Evolutionary conservation across 129 eudicot genomes (phyloP).

Genomic region (Smallanthus sonchifolius): DNA sequence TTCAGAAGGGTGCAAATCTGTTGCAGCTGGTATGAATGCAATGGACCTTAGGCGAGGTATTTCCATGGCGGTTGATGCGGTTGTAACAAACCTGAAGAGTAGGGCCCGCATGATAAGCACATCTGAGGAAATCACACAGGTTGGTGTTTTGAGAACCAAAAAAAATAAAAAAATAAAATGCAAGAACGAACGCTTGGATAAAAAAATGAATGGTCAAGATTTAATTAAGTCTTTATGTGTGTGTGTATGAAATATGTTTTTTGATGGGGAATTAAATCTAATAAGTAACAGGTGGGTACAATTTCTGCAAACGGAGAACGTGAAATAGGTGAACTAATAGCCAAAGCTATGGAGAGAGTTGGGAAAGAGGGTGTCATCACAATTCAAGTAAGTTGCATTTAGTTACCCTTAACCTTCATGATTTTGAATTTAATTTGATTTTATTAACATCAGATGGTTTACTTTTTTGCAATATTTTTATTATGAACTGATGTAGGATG

Average conservation of each 20-base stretch:
- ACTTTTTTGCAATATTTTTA: not conserved
- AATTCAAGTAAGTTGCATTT: constrained; percentile 52
- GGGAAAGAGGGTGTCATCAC: constrained; percentile 97
- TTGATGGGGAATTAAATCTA: not conserved
- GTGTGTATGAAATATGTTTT: not conserved
- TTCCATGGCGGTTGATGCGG: constrained; percentile 79
- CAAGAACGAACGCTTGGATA: no score
- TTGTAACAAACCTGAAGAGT: constrained; percentile 66
- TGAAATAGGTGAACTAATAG: constrained; percentile 88
- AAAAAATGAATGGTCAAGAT: no score
- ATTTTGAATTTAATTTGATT: not conserved
- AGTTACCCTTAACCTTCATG: not conserved
- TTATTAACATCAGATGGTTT: not conserved
- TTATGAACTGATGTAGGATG: constrained; percentile 52
- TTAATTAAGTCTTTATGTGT: not conserved
- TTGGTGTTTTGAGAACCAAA: constrained; percentile 11
- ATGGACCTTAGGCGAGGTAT: constrained; percentile 54
- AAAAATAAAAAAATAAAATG: no score
- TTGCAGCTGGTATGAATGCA: constrained; percentile 40
- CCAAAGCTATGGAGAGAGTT: constrained; percentile 92
- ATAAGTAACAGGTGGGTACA: constrained; percentile 69
- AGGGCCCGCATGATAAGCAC: constrained; percentile 84
- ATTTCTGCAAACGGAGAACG: constrained; percentile 92
- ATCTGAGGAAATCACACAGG: constrained; percentile 89
- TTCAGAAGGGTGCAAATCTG: constrained; percentile 35